phyloP scores from a whole-genome alignment of 257 asterid genomes.

The Craterostigma plantagineum region DNA sequence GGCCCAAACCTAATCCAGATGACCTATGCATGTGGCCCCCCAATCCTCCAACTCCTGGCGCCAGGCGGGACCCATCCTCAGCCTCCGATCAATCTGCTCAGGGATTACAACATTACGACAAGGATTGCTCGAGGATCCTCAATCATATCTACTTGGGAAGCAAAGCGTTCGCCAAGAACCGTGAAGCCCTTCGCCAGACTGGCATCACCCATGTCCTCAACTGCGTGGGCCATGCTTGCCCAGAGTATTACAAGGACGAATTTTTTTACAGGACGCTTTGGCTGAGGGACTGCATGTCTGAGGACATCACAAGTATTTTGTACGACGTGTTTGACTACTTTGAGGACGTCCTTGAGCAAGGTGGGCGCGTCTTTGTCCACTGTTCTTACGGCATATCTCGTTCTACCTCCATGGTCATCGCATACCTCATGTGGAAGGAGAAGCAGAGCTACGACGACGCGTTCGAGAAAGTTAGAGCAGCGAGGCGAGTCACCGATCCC shows the following conservation, averaged over 20 bases:
- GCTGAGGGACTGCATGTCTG: conserved; percentile 86
- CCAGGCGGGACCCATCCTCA: conserved; percentile 28
- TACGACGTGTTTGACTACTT: conserved; percentile 90
- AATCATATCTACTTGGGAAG: conserved; percentile 77
- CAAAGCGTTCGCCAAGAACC: conserved; percentile 63
- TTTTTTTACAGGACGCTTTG: conserved; percentile 79
- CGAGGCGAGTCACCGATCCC: conserved; percentile 83
- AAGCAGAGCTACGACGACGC: conserved; percentile 77
- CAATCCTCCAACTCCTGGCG: conserved; percentile 62
- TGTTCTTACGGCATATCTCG: conserved; percentile 92
- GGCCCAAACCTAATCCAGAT: conserved; percentile 90
- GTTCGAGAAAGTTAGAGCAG: conserved; percentile 66
- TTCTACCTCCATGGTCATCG: conserved; percentile 85
- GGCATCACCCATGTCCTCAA: conserved; percentile 85
- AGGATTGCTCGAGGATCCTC: conserved; percentile 77
- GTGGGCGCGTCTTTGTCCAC: conserved; percentile 82
- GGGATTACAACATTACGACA: conserved; percentile 58
- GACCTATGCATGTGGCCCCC: conserved; percentile 83
- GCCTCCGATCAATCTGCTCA: conserved; percentile 16
- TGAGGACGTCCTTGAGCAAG: conserved; percentile 76
- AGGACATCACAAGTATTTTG: conserved; percentile 82
- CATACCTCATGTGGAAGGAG: conserved; percentile 91
- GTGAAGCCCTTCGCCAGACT: conserved; percentile 45
- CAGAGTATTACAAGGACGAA: conserved; percentile 67
- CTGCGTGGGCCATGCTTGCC: conserved; percentile 83